A percentile compares a stretch with the other conserved stretches of the same genome.
These are phyloP conservation scores for Barbarea vulgaris DNA, from an alignment of 345 rosid species.

Conservation along the genomic window DNA sequence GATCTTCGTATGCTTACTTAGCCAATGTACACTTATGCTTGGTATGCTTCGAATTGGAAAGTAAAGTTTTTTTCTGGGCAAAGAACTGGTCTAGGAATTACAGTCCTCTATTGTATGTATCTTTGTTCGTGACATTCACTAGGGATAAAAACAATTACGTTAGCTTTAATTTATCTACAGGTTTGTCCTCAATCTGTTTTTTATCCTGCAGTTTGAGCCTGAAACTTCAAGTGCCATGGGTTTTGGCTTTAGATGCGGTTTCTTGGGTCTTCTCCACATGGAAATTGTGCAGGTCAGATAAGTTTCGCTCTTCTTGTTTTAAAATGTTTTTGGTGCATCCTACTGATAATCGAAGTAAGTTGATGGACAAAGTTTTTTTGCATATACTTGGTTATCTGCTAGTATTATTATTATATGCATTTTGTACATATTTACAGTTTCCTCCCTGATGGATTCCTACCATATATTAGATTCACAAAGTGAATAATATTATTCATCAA, in stretches of 20 bases:
- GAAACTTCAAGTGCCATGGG: slow-evolving; percentile 99
- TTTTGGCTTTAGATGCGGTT: slow-evolving; percentile 98
- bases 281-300: slow-evolving; percentile 94
- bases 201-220: slow-evolving; percentile 82
- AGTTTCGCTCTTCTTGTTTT: slow-evolving; percentile 21
- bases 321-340: not conserved
- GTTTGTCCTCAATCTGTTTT: slow-evolving; percentile 24
- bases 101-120: not conserved
- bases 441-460: not conserved
- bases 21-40: not conserved
- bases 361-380: not conserved
- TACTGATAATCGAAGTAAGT: not conserved
- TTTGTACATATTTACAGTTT: not conserved
- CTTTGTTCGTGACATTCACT: not conserved
- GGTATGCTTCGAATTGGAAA: not conserved
- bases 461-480: not conserved
- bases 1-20: not conserved
- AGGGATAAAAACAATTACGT: not conserved
- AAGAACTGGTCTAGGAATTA: slow-evolving; percentile 7
- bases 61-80: not conserved
- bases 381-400: not conserved
- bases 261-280: slow-evolving; percentile 99
- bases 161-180: not conserved
- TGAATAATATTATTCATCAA: not conserved
- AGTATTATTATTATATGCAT: not conserved